Evolutionary conservation across 108 stramenopile species (phyloP), one percentile per base, ranked within the genome.

Genomic region (Skeletonema costatum): DNA sequence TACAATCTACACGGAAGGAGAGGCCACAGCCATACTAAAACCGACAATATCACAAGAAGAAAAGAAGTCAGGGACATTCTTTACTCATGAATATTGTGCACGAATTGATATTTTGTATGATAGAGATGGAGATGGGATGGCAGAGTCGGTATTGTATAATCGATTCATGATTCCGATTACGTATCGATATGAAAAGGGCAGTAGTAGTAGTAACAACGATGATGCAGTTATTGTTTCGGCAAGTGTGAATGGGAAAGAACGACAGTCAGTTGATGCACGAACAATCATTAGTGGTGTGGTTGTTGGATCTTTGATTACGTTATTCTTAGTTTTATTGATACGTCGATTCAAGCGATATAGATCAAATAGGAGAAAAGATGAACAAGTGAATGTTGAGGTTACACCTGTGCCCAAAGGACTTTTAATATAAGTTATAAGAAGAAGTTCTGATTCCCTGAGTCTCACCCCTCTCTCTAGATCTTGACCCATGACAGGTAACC

Each of bases 401-500:
- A 51, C 50, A 4, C 46, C 46, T 19, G 5, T 56, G 25, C 53
- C 53, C 3, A 56, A 25, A 1, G 53, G 53, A 25, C 53, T 56
- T 56, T 25, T 56, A 17, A 56, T 56, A 56, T 56, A 25, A 10
- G 14, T 19, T 19, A 12, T 9, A 35, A 4, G 33, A 41, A 41
- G 39, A 41, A 41, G 39, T 41, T 41, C 39, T 9, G 39, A 41
- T 2, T 6, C 11, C 48, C 17, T 25, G 25, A 25, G 25, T 25
- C 25, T 25, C 25, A 25, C 0, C 25, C n/a, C 48, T 56, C 19
- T 56, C 9, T 8, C 25, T 56, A 56, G 25, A 56, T 25, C 19
- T 25, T 25, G 25, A 56, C 53, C 82, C 82, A 83, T 13, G 56
- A 64, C 42, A 83, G 75, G n/a, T 80, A 73, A 41, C 82, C 82